Evolutionary conservation across 768 basidiomycete genomes (phyloP).

Genomic region (Lyophyllum atratum): DNA sequence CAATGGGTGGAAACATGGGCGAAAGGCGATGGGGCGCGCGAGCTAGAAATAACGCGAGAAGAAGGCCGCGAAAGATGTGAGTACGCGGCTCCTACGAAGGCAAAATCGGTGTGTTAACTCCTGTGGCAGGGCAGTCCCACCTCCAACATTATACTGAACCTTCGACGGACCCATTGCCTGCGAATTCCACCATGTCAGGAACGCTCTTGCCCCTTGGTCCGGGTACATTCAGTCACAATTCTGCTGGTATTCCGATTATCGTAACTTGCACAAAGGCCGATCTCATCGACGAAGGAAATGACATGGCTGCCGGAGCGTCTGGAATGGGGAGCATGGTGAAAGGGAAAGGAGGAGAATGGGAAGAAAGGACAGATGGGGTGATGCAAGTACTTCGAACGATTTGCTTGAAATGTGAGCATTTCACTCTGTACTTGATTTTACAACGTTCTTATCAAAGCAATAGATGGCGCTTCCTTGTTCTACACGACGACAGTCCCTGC

Average conservation of each 20-base stretch:
- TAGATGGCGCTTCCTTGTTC: constrained; percentile 91
- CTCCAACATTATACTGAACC: constrained; percentile 91
- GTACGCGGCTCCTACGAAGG: constrained; percentile 29
- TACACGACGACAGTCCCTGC: constrained; percentile 84
- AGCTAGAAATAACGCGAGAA: constrained; percentile 73
- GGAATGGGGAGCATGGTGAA: constrained; percentile 92
- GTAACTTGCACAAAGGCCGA: constrained; percentile 94
- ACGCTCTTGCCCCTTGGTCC: constrained; percentile 81
- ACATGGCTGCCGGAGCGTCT: constrained; percentile 71
- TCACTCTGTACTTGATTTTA: background rate
- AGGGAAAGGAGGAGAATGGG: constrained; percentile 91
- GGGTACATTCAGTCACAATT: constrained; percentile 86
- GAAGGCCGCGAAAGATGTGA: constrained; percentile 82
- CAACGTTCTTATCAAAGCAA: background rate
- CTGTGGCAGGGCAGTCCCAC: constrained; percentile 74
- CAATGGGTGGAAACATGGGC: constrained; percentile 84
- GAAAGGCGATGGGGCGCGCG: constrained; percentile 66
- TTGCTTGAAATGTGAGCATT: constrained; percentile 82
- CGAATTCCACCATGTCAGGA: constrained; percentile 60
- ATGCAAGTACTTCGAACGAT: constrained; percentile 95
- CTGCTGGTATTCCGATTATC: constrained; percentile 82
- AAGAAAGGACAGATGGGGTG: constrained; percentile 91
- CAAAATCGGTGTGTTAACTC: constrained; percentile 3
- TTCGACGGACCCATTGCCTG: constrained; percentile 62
- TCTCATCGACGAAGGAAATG: constrained; percentile 81